A percentile compares a stretch with the other conserved stretches of the same genome.
Conservation (phyloP, 2,329 filamentous ascomycete species). For the Talaromyces sp. region DNA sequence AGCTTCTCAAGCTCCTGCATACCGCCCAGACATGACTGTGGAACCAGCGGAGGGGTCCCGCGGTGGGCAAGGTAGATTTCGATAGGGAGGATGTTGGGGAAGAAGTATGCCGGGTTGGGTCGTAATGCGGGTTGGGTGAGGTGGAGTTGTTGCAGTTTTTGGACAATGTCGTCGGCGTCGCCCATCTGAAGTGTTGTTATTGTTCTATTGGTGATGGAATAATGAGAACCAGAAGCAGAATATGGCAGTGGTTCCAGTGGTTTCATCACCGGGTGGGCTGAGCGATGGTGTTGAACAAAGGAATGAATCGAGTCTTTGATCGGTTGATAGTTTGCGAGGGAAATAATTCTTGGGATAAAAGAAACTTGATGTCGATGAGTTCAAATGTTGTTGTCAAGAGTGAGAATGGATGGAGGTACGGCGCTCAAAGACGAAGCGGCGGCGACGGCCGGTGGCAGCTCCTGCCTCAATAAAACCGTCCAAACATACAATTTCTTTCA, state of each 20-base stretch:
- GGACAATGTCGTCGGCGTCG: not conserved
- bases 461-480: not conserved
- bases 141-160: not conserved
- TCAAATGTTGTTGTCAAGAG: not conserved
- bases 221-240: no score
- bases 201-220: no score
- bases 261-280: no score
- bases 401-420: not conserved
- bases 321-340: not conserved
- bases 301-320: not conserved
- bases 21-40: not conserved
- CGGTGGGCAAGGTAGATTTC: slow-evolving; percentile 3
- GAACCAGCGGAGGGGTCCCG: not conserved
- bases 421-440: not conserved
- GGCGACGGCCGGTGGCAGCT: not conserved
- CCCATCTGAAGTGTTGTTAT: not conserved
- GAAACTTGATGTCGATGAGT: not conserved
- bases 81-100: slow-evolving; percentile 4
- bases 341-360: not conserved
- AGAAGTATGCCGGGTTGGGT: not conserved
- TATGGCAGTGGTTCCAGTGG: no score
- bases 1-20: not conserved
- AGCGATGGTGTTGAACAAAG: not conserved
- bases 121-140: not conserved
- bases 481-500: not conserved